Base-by-base conservation (phyloP, 441 rosid genomes). In the Pelargonium exstipulatum region DNA sequence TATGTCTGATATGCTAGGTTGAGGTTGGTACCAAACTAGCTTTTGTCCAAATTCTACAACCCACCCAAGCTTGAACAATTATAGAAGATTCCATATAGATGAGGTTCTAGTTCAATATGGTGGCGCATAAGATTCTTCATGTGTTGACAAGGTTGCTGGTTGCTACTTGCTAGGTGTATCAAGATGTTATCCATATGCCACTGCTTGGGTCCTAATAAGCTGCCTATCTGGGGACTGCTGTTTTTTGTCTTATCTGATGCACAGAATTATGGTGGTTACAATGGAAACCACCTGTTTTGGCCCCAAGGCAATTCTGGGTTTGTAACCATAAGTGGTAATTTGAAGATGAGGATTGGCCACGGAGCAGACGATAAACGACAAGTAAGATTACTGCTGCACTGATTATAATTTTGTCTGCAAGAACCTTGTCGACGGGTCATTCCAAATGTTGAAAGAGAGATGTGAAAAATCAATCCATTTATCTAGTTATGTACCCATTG, bases 311-410 rank as follows among this genome's bases (percentile, higher is more conserved):
- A 35, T 35, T 35, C 8, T 35, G 26, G 62, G 12, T 55, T 55
- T 18, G 62, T 55, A 55, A 18, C 26, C 24, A 0, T 26, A 55
- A 55, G 58, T 51, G 20, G 17, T 51, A 51, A 51, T 51, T 5
- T 14, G 62, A 55, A 55, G 62, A 55, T 55, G 62, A 51, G 58
- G 58, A 51, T 51, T 24, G 62, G 62, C 62, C 62, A 14, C 9
- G 62, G 62, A 55, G 22, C 22, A 14, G 61, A 55, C 35, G 61
- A 55, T 17, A 53, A 4, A 5, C 8, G 10, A 18, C 26, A 55
- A 35, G 40, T 35, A 35, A 55, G 24, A 55, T 55, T 55, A 18
- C 61, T 17, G 61, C 61, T 17, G 61, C 61, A 51, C 61, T 55
- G 24, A 55, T 17, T 55, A 22, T 17, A 9, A 32, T 7, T 55